phyloP scores from a whole-genome alignment of 75 land plant genomes.

The Larix kaempferi region DNA sequence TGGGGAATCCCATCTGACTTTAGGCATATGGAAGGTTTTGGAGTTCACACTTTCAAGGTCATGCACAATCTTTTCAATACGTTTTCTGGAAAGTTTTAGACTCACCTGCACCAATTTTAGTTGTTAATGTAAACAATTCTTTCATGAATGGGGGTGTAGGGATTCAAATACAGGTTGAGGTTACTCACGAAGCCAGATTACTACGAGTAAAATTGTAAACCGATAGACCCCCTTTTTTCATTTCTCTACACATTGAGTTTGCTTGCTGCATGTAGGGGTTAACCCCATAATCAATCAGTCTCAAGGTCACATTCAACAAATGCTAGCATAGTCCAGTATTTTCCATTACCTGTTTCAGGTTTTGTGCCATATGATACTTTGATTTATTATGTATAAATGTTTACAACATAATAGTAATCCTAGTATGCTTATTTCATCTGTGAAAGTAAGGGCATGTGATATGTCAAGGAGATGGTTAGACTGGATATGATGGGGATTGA shows the following conservation, averaged over 20 bases:
- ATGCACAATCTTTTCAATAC: constrained; percentile 12
- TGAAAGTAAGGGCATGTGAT: constrained; percentile 11
- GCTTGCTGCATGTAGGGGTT: background rate
- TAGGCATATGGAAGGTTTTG: constrained; percentile 55
- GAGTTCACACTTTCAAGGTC: constrained; percentile 41
- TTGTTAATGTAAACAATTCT: no score
- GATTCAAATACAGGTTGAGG: no score
- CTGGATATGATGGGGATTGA: no score
- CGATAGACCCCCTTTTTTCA: no score
- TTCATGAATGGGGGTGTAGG: no score
- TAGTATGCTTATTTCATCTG: background rate
- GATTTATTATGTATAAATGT: background rate
- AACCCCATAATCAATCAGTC: background rate
- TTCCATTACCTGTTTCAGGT: background rate
- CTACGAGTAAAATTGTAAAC: no score
- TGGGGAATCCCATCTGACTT: constrained; percentile 43
- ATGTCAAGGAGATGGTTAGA: constrained; percentile 26
- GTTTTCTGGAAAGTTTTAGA: no score
- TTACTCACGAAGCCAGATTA: no score
- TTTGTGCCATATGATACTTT: background rate
- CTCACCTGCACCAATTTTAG: no score
- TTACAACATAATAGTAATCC: background rate
- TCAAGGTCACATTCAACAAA: background rate
- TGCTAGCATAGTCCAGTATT: background rate
- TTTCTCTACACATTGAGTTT: no score